Conservation (phyloP, 352 stramenopile species). For the Thraustochytrium striatum region DNA sequence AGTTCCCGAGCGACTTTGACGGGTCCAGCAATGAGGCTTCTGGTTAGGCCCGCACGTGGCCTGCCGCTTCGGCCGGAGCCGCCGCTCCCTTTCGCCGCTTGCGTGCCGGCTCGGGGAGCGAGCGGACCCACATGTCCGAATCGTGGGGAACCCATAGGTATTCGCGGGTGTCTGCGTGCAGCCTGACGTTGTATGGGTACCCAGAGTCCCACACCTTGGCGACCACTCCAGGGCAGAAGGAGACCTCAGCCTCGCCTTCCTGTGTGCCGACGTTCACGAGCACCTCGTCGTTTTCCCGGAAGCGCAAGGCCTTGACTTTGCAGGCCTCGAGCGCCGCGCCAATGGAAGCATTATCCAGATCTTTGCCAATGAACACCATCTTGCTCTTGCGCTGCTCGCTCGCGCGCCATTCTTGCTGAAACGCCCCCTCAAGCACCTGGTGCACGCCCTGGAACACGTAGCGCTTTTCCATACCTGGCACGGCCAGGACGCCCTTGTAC, state of each 20-base stretch:
- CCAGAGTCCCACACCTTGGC: too few relatives aligned
- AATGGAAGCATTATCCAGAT: conserved; percentile 18
- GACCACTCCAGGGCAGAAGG: too few relatives aligned
- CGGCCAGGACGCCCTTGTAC: conserved; percentile 34
- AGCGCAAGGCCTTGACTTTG: conserved; percentile 14
- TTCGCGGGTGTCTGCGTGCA: too few relatives aligned
- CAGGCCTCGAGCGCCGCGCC: neutral
- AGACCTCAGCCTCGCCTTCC: neutral
- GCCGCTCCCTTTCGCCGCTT: too few relatives aligned
- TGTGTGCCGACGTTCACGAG: neutral
- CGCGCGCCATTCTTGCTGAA: conserved; percentile 5
- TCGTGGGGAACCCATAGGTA: too few relatives aligned
- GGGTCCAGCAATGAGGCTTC: too few relatives aligned
- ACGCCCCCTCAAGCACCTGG: conserved; percentile 38
- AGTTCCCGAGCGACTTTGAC: too few relatives aligned
- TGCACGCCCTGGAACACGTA: conserved; percentile 48
- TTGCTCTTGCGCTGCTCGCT: conserved; percentile 18
- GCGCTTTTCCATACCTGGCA: neutral
- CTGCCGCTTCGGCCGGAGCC: too few relatives aligned
- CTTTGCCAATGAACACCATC: conserved; percentile 41
- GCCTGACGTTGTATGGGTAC: too few relatives aligned
- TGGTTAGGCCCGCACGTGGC: too few relatives aligned
- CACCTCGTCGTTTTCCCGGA: conserved; percentile 10
- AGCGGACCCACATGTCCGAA: too few relatives aligned
- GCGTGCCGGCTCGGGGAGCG: too few relatives aligned